Evolutionary conservation across 2,329 filamentous ascomycete genomes (phyloP), one percentile per base, ranked within the genome.

Genomic region (Beauveria brongniartii): DNA sequence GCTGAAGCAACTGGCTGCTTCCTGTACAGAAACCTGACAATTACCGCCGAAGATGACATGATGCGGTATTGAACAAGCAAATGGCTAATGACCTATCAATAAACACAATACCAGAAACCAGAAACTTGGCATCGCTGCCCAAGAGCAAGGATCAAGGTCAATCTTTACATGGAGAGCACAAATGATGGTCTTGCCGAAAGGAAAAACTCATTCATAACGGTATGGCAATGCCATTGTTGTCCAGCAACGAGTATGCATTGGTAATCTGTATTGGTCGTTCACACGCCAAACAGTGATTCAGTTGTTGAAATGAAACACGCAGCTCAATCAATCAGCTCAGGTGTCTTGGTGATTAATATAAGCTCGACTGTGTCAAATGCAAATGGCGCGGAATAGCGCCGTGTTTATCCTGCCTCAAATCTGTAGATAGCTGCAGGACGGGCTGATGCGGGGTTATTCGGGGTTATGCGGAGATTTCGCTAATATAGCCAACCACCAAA

Each of bases 391-490:
- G 37, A 20, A 22, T 16, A 24, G 16, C 53, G 40, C 24, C 46
- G n/a, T n/a, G 3, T 30, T n/a, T n/a, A 16, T 34, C 16, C 41
- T 12, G 30, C 34, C 30, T 14, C 50, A 14, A 24, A 24, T 24
- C 24, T 24, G 24, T 24, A n/a, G n/a, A n/a, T 9, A 0, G 10
- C 14, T 18, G 6, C 16, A 9, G 12, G 34, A 6, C 34, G 34
- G 34, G 34, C 41, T 16, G 22, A 9, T 41, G 55, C 55, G 55
- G 34, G 55, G 46, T 48, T 57, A 57, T 57, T 46, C 55, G 55
- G 55, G 55, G 55, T 41, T 57, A 57, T 57, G 46, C 55, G 55
- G 28, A 30, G 28, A 30, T 43, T 57, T 43, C 30, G 34, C 44
- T 37, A 22, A 24, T 34, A 34, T 24, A 53, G 14, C 12, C n/a